Base-by-base conservation (phyloP, 768 basidiomycete species). In the Dendrothele bispora region DNA sequence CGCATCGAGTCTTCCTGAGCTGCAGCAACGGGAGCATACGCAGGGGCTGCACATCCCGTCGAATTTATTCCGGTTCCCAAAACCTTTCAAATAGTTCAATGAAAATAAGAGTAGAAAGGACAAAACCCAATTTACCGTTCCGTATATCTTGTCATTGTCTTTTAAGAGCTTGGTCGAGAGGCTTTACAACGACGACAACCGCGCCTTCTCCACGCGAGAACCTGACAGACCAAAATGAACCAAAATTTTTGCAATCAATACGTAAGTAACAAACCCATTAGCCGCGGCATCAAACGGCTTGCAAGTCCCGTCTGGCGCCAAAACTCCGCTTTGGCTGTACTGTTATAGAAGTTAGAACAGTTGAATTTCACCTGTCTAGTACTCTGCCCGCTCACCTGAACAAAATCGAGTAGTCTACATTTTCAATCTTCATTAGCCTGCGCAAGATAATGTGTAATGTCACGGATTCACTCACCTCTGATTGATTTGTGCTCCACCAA, bases 401-500 rank as follows among this genome's bases (percentile, higher is more conserved):
- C 60, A 39, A 45, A 70, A 59, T 27, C 72, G 71, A 40, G 21
- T 49, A 38, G 5, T 4, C 17, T 17, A 42, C 48, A 51, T 46
- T 6, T n/a, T n/a, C n/a, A n/a, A n/a, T n/a, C n/a, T n/a, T n/a
- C n/a, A n/a, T n/a, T n/a, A n/a, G n/a, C n/a, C n/a, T n/a, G n/a
- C n/a, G n/a, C n/a, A n/a, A n/a, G n/a, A n/a, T n/a, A n/a, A n/a
- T n/a, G n/a, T n/a, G n/a, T n/a, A n/a, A n/a, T n/a, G n/a, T n/a
- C n/a, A n/a, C n/a, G n/a, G n/a, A n/a, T n/a, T n/a, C n/a, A 59
- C 59, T 44, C 40, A 70, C 75, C 72, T 54, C 27, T 65, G 61
- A 52, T 76, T 73, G 18, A 72, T 44, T 48, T 76, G 75, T 50
- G 63, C 62, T 21, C 73, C 71, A 7, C 67, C 74, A 28, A 80